Evolutionary conservation across 441 rosid genomes (phyloP), one percentile per base, ranked within the genome.

Genomic region (Erodium texanum): DNA sequence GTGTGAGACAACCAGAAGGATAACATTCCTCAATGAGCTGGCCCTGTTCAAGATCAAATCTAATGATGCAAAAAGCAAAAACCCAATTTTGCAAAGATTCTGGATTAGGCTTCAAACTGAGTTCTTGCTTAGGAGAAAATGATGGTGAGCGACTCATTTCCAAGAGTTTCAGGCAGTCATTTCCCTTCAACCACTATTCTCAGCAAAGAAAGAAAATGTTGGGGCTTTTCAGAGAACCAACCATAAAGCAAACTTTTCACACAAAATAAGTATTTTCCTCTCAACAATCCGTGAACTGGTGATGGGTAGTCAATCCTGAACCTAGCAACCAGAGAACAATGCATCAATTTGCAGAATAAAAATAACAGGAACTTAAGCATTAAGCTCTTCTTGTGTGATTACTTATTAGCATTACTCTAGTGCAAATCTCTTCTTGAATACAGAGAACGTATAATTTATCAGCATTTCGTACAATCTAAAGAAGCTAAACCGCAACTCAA

Each of bases 21-120:
- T 88, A 89, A 78, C 98, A 88, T 73, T 85, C 92, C 82, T 94
- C 99, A 62, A 89, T 82, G 54, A 94, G 86, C 92, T 94, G 99
- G 7, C 99, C 98, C 76, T 87, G 97, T 70, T 94, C 97, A n/a
- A 94, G 92, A 78, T 94, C 99, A 77, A 94, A 94, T 74, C 94
- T 87, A 82, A 94, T 84, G 72, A 83, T 69, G 77, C 98, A 94
- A 75, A 94, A 89, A 71, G 96, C 91, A 70, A 84, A 85, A 67
- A 82, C 80, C 99, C 99, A 94, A 77, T 78, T 83, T 78, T 77
- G 83, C 75, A 92, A 70, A 70, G 87, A 79, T 73, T 86, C 97
- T 0, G 80, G 90, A 78, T 88, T 90, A 2, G 85, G 81, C 76
- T 81, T 89, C 68, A 88, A 71, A 72, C 78, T 80, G 8, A 62